A percentile compares a stretch with the other conserved stretches of the same genome.
These are phyloP conservation scores for Coemansia sp. DNA, from an alignment of 192 early-diverging fungal species.

Conservation along the genomic window DNA sequence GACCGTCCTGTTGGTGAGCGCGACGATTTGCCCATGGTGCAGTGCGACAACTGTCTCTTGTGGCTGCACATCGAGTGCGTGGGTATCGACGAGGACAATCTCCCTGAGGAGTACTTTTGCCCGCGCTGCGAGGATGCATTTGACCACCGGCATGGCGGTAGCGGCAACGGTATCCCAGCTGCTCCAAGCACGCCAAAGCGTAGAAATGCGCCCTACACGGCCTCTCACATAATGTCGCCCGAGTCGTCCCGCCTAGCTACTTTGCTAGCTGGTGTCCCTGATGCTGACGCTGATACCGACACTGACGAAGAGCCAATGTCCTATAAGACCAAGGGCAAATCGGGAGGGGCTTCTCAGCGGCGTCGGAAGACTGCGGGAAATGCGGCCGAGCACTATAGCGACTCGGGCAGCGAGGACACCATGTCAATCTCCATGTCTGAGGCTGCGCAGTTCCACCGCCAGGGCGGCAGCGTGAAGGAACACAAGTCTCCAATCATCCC, in stretches of 20 bases:
- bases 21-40: conserved; percentile 66
- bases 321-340: conserved; percentile 14
- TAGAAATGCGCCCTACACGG: conserved; percentile 10
- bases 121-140: conserved; percentile 46
- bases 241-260: conserved; percentile 45
- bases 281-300: conserved; percentile 34
- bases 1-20: conserved; percentile 39
- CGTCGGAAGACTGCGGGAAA: neutral
- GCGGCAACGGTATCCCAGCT: neutral
- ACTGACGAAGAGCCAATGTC: conserved; percentile 52
- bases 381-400: neutral
- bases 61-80: conserved; percentile 79
- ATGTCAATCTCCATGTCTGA: conserved; percentile 53
- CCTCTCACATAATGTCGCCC: conserved; percentile 37
- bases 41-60: conserved; percentile 70
- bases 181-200: conserved; percentile 31
- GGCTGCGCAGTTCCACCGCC: conserved; percentile 53
- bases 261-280: conserved; percentile 43
- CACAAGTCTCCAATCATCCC: conserved; percentile 31
- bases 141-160: neutral
- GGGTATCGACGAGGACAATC: conserved; percentile 58
- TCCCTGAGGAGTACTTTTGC: conserved; percentile 68
- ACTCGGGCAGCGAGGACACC: conserved; percentile 45
- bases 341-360: neutral
- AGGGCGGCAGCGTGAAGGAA: conserved; percentile 32